Evolutionary conservation across 2,329 filamentous ascomycete genomes (phyloP), one percentile per base, ranked within the genome.

Genomic region (Sporothrix dimorphospora): DNA sequence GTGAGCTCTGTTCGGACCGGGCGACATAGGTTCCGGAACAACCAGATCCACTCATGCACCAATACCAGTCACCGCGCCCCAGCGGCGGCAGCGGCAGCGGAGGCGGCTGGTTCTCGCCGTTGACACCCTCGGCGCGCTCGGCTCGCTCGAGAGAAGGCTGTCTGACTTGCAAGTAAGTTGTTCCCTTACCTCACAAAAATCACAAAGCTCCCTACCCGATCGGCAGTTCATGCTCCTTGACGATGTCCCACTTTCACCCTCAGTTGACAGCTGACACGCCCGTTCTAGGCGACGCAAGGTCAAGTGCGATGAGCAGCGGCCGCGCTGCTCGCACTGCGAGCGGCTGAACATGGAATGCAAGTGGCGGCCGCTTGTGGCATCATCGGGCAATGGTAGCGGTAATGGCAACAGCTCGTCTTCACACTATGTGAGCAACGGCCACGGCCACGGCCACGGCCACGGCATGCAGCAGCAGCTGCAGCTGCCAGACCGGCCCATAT

Each of bases 241-340:
- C 19, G 5, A 4, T 47, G 3, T 66, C 8, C 38, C 14, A 38
- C 24, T 47, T 16, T 66, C 9, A 30, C 24, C 16, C 4, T 12
- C 12, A 47, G 24, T 8, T 16, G 9, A 12, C 24, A 30, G 5
- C 63, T 45, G 42, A 47, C 63, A 67, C 7, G 42, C 12, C n/a
- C 11, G 21, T 38, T 12, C 49, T 73, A 85, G 84, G 74, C 83
- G 85, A 49, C 81, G 85, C 73, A 88, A 87, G 78, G 86, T 87
- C 75, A 51, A 74, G 71, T 88, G 86, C 77, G 85, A 87, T 75
- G 85, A 88, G 78, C 82, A 83, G 74, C 82, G 84, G 72, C 86
- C 86, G 7, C 78, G 83, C 21, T 88, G 86, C 76, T 83, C 80
- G 68, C 86, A 87, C 76, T 88, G 86, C 78, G 84, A 84, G 76